phyloP scores from a whole-genome alignment of 306 rosid species.

The Ammopiptanthus mongolicus region DNA sequence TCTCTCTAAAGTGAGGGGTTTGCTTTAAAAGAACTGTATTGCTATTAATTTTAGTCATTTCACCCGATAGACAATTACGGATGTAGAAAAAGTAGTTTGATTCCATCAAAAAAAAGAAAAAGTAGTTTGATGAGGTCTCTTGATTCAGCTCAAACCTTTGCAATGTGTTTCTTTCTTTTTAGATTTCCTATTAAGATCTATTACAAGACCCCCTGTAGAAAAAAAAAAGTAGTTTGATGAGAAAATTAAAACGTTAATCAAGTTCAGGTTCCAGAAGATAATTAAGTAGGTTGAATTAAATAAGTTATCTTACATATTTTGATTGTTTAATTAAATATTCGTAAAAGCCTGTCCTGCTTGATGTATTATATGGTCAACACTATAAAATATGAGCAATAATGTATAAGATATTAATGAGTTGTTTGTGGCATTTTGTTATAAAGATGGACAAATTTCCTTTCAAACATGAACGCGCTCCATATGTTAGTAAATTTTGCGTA shows the following conservation, averaged over 20 bases:
- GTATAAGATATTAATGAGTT: background rate
- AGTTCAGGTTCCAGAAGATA: background rate
- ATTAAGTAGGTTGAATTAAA: background rate
- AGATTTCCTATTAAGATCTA: no score
- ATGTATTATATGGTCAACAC: background rate
- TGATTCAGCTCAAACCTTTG: no score
- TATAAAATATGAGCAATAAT: background rate
- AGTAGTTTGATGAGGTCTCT: no score
- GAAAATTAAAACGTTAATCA: background rate
- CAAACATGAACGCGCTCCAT: background rate
- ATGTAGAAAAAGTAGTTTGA: background rate
- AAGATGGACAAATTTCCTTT: background rate
- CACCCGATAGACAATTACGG: background rate
- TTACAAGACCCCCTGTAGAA: no score
- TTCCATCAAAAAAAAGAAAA: no score
- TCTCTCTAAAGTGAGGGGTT: background rate
- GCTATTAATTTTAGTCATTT: background rate
- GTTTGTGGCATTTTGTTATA: background rate
- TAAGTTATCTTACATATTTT: constrained; percentile 4
- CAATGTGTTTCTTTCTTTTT: no score
- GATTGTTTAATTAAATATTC: background rate
- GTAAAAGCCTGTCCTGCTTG: background rate
- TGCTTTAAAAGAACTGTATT: background rate
- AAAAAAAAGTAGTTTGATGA: background rate
- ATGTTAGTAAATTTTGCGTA: no score